phyloP scores from a whole-genome alignment of 192 early-diverging fungal species.

The Mortierella alpina region DNA sequence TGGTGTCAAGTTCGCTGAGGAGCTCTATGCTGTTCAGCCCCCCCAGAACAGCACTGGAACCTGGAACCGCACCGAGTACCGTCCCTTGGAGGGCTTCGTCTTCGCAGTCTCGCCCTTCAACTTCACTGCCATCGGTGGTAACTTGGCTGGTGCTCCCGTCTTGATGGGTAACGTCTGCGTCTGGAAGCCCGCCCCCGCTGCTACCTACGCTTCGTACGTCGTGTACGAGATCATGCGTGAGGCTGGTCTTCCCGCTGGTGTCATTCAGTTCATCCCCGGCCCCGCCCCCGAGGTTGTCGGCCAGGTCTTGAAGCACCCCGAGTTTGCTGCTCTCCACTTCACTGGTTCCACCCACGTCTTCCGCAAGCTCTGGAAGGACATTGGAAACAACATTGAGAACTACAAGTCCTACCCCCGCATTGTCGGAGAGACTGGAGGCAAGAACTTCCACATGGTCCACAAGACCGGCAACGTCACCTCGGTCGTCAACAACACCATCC shows the following conservation, averaged over 20 bases:
- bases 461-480: conserved; percentile 77
- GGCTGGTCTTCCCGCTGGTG: conserved; percentile 96
- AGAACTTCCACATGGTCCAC: conserved; percentile 98
- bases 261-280: conserved; percentile 97
- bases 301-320: conserved; percentile 83
- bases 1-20: conserved; percentile 92
- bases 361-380: conserved; percentile 91
- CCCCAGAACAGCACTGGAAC: conserved; percentile 82
- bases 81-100: conserved; percentile 97
- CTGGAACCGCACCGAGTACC: conserved; percentile 98
- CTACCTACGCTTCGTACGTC: conserved; percentile 92
- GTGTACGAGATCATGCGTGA: conserved; percentile 91
- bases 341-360: conserved; percentile 95
- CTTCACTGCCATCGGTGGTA: conserved; percentile 99
- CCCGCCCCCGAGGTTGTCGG: conserved; percentile 85
- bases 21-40: conserved; percentile 95
- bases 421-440: conserved; percentile 98
- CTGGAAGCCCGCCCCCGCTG: conserved; percentile 95
- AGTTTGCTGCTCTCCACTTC: conserved; percentile 97
- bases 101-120: conserved; percentile 98
- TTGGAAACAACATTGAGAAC: conserved; percentile 89
- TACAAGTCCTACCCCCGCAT: conserved; percentile 96
- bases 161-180: conserved; percentile 98
- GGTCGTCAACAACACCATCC: conserved; percentile 91
- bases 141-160: conserved; percentile 91